Evolutionary conservation across 805 yeast genomes (phyloP).

Genomic region (Lipomyces starkeyi): DNA sequence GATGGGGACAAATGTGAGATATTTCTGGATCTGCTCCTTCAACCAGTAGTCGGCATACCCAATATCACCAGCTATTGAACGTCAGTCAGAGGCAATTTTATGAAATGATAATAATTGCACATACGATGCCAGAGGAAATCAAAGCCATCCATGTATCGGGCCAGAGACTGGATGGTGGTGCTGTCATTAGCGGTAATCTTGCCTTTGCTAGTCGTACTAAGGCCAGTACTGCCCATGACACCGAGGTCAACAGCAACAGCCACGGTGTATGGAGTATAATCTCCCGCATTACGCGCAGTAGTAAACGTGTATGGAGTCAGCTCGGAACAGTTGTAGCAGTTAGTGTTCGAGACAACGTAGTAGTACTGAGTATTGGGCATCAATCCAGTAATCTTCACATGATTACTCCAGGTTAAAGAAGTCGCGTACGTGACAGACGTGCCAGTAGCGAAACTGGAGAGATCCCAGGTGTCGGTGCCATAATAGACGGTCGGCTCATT

Average conservation of each 20-base stretch:
- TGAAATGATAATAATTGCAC: not conserved
- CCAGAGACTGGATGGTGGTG: conserved; percentile 19
- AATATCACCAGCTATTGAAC: conserved; percentile 41
- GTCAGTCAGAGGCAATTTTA: not conserved
- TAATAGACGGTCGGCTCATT: conserved; percentile 38
- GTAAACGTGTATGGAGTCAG: conserved; percentile 17
- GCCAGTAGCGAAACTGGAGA: conserved; percentile 10
- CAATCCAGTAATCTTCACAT: conserved; percentile 38
- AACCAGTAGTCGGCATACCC: conserved; percentile 45
- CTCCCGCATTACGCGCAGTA: conserved; percentile 21
- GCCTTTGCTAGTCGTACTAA: not conserved
- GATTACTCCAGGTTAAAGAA: conserved; percentile 39
- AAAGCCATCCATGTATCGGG: conserved; percentile 7
- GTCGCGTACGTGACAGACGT: conserved; percentile 37
- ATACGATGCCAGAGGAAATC: conserved; percentile 17
- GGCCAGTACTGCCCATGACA: conserved; percentile 13
- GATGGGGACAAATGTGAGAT: not conserved
- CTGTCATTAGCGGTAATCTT: not conserved
- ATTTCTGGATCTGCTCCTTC: conserved; percentile 30
- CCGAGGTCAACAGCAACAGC: conserved; percentile 23
- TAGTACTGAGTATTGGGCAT: conserved; percentile 40
- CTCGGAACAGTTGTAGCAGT: conserved; percentile 20
- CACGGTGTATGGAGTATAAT: conserved; percentile 16
- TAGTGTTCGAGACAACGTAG: conserved; percentile 37
- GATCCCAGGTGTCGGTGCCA: conserved; percentile 30